Evolutionary conservation across 2,329 filamentous ascomycete genomes (phyloP).

Genomic region (Biscogniauxia sp.): DNA sequence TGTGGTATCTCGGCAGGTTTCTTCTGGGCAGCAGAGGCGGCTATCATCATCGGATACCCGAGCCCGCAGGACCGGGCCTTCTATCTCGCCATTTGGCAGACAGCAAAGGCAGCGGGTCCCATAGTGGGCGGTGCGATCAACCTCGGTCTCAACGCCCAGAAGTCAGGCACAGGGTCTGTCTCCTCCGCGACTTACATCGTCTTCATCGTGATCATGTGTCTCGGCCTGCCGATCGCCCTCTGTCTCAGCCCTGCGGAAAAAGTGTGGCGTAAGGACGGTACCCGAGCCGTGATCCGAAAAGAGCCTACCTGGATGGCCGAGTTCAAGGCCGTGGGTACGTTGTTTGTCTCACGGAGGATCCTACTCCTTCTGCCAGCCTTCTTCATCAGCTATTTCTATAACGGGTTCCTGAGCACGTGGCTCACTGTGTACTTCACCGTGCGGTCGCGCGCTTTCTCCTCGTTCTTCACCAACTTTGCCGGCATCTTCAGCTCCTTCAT

Average conservation of each 20-base stretch:
- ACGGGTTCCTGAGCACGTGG: slow-evolving; percentile 32
- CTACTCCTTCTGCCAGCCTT: slow-evolving; percentile 33
- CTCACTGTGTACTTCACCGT: slow-evolving; percentile 34
- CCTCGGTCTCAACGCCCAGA: slow-evolving; percentile 42
- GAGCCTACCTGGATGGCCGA: slow-evolving; percentile 27
- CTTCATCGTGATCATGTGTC: slow-evolving; percentile 34
- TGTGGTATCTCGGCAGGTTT: slow-evolving; percentile 63
- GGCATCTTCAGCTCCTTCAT: slow-evolving; percentile 32
- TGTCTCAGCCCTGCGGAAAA: slow-evolving; percentile 31
- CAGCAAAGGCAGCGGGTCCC: slow-evolving; percentile 39
- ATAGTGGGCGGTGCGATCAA: slow-evolving; percentile 51
- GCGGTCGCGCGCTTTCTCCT: slow-evolving; percentile 32
- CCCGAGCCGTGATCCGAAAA: slow-evolving; percentile 25
- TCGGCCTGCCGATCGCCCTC: slow-evolving; percentile 32
- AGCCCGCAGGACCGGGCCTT: slow-evolving; percentile 59
- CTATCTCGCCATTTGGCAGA: slow-evolving; percentile 52
- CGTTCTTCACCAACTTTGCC: slow-evolving; percentile 35
- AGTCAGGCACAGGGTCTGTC: slow-evolving; percentile 20
- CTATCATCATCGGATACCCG: slow-evolving; percentile 63
- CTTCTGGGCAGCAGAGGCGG: slow-evolving; percentile 68
- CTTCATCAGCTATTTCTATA: slow-evolving; percentile 36
- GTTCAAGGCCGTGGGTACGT: slow-evolving; percentile 28
- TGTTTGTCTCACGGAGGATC: slow-evolving; percentile 28
- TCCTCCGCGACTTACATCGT: slow-evolving; percentile 30
- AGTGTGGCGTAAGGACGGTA: slow-evolving; percentile 33